Evolutionary conservation across 768 basidiomycete species (phyloP).

Genomic region (Macrolepiota dolichaula): DNA sequence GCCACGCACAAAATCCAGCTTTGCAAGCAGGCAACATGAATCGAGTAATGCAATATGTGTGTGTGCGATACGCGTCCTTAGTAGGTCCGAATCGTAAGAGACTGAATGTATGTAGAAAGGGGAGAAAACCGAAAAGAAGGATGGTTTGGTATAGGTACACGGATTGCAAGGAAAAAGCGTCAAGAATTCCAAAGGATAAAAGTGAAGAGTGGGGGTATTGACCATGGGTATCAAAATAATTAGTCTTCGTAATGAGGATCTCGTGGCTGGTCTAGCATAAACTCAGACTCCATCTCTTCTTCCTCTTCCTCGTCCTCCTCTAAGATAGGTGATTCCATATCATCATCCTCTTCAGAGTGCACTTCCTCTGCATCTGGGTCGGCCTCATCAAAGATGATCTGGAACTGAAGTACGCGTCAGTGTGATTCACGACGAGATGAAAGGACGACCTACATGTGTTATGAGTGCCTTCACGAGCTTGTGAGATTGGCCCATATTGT

Average conservation of each 20-base stretch:
- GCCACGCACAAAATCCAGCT: too few species aligned
- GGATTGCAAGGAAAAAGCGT: not conserved
- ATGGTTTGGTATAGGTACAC: slow-evolving; percentile 7
- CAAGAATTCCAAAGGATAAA: slow-evolving; percentile 7
- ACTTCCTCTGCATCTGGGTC: slow-evolving; percentile 57
- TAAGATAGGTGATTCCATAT: slow-evolving; percentile 60
- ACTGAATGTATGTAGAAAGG: not conserved
- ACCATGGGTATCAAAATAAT: slow-evolving; percentile 9
- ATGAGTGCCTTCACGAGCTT: slow-evolving; percentile 75
- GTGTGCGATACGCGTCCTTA: not conserved
- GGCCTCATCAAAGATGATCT: slow-evolving; percentile 69
- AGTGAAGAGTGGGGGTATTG: slow-evolving; percentile 1
- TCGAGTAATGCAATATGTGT: not conserved
- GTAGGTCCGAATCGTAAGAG: not conserved
- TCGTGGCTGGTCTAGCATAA: not conserved
- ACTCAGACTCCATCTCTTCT: slow-evolving; percentile 7
- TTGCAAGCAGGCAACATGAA: too few species aligned
- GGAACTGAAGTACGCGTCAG: slow-evolving; percentile 37
- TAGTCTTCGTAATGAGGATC: slow-evolving; percentile 3
- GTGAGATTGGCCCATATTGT: slow-evolving; percentile 77
- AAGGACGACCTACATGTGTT: slow-evolving; percentile 57
- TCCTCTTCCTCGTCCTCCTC: slow-evolving; percentile 66
- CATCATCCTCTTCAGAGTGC: slow-evolving; percentile 63
- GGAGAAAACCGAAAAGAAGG: not conserved
- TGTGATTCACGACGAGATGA: slow-evolving; percentile 2